phyloP scores from a whole-genome alignment of 2,329 filamentous ascomycete genomes.

The Chrysosporium queenslandicum region DNA sequence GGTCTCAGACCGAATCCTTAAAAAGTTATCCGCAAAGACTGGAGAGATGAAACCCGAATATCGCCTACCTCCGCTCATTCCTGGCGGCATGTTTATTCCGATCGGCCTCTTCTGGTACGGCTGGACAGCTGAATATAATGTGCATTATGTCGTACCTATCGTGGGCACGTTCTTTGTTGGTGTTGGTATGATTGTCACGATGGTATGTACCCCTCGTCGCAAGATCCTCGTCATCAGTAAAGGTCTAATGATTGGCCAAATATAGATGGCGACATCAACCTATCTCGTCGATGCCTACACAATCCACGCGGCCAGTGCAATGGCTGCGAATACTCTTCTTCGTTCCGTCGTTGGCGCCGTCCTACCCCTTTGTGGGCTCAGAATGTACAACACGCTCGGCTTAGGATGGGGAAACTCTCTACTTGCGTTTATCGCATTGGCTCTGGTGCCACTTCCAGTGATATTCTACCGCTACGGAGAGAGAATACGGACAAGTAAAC shows the following conservation, averaged over 20 bases:
- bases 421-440: slow-evolving; percentile 47
- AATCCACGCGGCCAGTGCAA: slow-evolving; percentile 39
- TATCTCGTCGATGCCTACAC: slow-evolving; percentile 51
- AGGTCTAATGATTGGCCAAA: background rate
- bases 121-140: slow-evolving; percentile 45
- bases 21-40: slow-evolving; percentile 26
- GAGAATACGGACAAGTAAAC: slow-evolving; percentile 26
- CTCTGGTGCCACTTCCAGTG: slow-evolving; percentile 36
- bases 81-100: slow-evolving; percentile 46
- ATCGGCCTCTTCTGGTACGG: slow-evolving; percentile 50
- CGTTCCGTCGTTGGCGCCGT: slow-evolving; percentile 48
- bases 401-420: slow-evolving; percentile 46
- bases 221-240: too few relatives aligned
- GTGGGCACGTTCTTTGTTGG: slow-evolving; percentile 49
- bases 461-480: slow-evolving; percentile 30
- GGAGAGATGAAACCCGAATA: slow-evolving; percentile 35
- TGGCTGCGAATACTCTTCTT: slow-evolving; percentile 47
- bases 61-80: slow-evolving; percentile 47
- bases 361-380: slow-evolving; percentile 51
- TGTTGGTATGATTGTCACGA: slow-evolving; percentile 37
- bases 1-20: slow-evolving; percentile 28
- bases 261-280: slow-evolving; percentile 48
- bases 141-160: slow-evolving; percentile 53
- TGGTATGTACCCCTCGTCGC: slow-evolving; percentile 22
- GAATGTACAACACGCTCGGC: slow-evolving; percentile 40